These are phyloP conservation scores for Scenedesmus sp. DNA, from an alignment of 163 green algal genomes.

Conservation along the genomic window DNA sequence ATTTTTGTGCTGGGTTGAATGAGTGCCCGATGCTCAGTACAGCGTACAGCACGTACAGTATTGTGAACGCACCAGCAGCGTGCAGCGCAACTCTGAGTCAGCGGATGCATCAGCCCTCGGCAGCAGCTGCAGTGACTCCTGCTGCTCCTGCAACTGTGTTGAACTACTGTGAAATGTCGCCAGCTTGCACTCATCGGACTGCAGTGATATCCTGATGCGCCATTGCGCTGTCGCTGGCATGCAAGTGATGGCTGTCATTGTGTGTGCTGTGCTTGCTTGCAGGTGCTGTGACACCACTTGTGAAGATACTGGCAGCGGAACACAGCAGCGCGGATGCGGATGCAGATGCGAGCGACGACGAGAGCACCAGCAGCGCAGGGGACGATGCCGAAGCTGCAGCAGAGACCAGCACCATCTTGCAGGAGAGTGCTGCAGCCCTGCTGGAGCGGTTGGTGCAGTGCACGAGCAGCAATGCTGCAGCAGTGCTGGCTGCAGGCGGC, in stretches of 20 bases:
- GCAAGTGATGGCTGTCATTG: not conserved
- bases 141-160: not conserved
- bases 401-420: not conserved
- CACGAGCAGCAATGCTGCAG: not conserved
- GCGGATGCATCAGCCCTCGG: too few relatives aligned
- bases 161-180: not conserved
- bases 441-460: not conserved
- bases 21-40: too few relatives aligned
- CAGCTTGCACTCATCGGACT: not conserved
- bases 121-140: not conserved
- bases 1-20: too few relatives aligned
- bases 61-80: too few relatives aligned
- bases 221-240: not conserved
- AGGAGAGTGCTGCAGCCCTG: not conserved
- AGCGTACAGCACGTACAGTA: too few relatives aligned
- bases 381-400: not conserved
- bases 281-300: not conserved
- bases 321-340: not conserved
- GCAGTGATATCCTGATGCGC: not conserved
- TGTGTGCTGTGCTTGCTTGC: not conserved
- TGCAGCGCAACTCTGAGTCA: too few relatives aligned
- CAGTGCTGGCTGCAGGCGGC: not conserved
- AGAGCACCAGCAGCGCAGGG: not conserved
- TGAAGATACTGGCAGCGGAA: not conserved
- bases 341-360: not conserved